Conservation (phyloP, 352 stramenopile genomes). For the Pythium guiyangense region DNA sequence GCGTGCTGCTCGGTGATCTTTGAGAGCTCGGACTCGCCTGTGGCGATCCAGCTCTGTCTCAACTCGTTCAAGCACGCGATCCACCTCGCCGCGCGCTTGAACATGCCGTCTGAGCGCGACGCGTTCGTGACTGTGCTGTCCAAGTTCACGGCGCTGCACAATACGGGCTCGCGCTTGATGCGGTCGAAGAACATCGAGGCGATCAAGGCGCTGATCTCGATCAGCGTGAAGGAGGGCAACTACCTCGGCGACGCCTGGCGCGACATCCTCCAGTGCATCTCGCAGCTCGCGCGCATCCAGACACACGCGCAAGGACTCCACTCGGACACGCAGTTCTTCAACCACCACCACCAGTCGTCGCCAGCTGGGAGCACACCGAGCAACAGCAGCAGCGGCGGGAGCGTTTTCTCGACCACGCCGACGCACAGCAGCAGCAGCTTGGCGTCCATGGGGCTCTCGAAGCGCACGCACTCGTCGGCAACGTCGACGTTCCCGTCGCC, state of each 20-base stretch:
- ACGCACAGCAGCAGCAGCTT: constrained; percentile 23
- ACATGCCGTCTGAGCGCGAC: constrained; percentile 92
- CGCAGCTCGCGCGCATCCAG: constrained; percentile 95
- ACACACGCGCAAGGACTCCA: constrained; percentile 91
- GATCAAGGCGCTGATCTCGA: constrained; percentile 95
- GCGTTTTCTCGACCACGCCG: constrained; percentile 8
- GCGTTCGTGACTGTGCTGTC: constrained; percentile 95
- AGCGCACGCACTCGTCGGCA: constrained; percentile 12
- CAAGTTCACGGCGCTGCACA: constrained; percentile 96
- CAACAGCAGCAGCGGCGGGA: constrained; percentile 1
- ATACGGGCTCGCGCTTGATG: constrained; percentile 90
- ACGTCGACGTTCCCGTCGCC: constrained; percentile 35
- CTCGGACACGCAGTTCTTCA: constrained; percentile 82
- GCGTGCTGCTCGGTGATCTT: constrained; percentile 97
- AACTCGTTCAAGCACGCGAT: constrained; percentile 95
- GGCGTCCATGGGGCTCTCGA: constrained; percentile 7
- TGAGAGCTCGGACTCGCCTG: constrained; percentile 90
- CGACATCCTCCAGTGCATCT: constrained; percentile 96
- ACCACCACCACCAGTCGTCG: constrained; percentile 32
- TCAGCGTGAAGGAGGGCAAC: constrained; percentile 96
- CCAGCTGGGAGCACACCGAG: constrained; percentile 24
- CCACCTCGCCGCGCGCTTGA: constrained; percentile 78
- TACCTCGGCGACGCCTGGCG: constrained; percentile 96
- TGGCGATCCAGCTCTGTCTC: constrained; percentile 92
- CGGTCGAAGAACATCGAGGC: constrained; percentile 97